Base-by-base conservation (phyloP, 2,329 filamentous ascomycete species). In the Hypoxylon sp. region DNA sequence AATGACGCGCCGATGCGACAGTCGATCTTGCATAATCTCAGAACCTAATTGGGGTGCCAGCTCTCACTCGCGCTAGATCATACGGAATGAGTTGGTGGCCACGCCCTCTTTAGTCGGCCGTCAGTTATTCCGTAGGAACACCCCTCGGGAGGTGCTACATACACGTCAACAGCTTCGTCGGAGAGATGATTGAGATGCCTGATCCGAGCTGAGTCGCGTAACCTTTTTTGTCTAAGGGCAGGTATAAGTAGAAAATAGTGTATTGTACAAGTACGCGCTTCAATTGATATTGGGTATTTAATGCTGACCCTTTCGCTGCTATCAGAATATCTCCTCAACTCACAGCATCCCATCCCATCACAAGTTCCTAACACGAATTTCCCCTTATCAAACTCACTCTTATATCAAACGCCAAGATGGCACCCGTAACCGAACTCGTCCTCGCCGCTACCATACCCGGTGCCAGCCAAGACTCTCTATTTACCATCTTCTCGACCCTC, bases 351-450 rank as follows among this genome's bases (percentile, higher is more conserved):
- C 44, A 56, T 20, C 26, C 24, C 19, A 37, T 22, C 19, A 47
- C 53, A 19, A 22, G 32, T 4, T 30, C 8, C 32, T n/a, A 24
- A 24, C 7, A 51, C 7, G 30, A 50, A 17, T 17, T 34, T 7
- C 13, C 19, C 15, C 24, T n/a, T 4, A 19, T 8, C 15, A 17
- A 39, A 63, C 56, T 13, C 7, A 55, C 26, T 39, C 19, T 7
- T n/a, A 34, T 15, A 15, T 13, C 32, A 34, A n/a, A 24, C 8
- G 24, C 49, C 57, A 67, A 22, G 28, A 74, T 73, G 72, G 59
- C 70, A 1, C 69, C 71, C 56, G 62, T 73, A 46, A 74, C 72
- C 7, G 68, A 72, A 58, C 51, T 72, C 47, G 58, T 68, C 32
- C 19, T 56, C 11, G 6, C 70, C 19, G 56, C 39, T 8, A 57